These are phyloP conservation scores for Mycena metata DNA, from an alignment of 768 basidiomycete genomes.

Conservation along the genomic window DNA sequence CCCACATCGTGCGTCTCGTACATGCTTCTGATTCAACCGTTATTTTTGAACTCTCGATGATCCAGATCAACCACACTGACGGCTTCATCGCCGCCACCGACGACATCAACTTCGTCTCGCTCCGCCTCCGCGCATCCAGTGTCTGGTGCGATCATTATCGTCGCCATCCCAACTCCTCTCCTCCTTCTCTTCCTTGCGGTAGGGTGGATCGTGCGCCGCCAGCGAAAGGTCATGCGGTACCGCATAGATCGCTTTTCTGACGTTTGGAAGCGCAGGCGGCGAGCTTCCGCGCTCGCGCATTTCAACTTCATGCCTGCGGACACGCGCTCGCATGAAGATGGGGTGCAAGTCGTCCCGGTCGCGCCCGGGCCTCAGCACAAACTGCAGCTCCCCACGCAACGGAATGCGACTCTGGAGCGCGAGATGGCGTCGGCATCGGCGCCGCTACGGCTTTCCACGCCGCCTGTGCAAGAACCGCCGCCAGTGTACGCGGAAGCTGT, in stretches of 20 bases:
- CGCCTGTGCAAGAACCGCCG: not conserved
- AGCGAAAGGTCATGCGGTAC: not conserved
- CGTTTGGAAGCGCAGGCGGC: not conserved
- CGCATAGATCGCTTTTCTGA: slow-evolving; percentile 15
- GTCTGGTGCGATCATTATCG: not conserved
- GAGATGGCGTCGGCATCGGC: not conserved
- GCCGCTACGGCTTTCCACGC: not conserved
- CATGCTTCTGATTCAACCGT: not conserved
- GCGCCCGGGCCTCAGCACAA: not conserved
- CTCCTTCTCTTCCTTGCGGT: not conserved
- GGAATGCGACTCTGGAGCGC: slow-evolving; percentile 4
- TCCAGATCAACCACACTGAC: too few species aligned
- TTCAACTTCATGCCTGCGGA: not conserved
- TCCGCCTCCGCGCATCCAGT: not conserved
- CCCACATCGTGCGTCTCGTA: not conserved
- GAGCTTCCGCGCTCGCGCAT: not conserved
- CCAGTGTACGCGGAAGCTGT: not conserved
- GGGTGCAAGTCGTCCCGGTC: not conserved
- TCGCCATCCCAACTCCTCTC: slow-evolving; percentile 4
- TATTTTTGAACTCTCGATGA: not conserved
- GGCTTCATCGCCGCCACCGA: too few species aligned
- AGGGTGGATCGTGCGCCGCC: not conserved
- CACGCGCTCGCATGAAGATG: too few species aligned
- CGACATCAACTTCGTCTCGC: not conserved
- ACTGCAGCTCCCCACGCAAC: not conserved